Conservation (phyloP, 208 protist species). For the Crithidia mellificae region DNA sequence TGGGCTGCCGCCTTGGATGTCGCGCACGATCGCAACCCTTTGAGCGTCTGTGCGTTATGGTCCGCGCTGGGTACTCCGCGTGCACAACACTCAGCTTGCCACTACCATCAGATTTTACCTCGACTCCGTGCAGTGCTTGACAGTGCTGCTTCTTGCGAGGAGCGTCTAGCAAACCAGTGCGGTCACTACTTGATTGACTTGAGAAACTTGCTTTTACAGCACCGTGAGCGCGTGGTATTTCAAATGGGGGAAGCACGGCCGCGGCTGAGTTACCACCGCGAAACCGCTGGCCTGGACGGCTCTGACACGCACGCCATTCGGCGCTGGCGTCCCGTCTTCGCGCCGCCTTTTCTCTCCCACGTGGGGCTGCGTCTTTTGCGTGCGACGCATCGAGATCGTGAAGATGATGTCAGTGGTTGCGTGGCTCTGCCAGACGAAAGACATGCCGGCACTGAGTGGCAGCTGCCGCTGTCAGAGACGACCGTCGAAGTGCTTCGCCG, state of each 20-base stretch:
- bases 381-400: not conserved
- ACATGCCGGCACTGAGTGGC: not conserved
- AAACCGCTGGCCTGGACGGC: not conserved
- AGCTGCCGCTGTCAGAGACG: constrained; percentile 8
- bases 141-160: not conserved
- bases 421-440: not conserved
- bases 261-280: not conserved
- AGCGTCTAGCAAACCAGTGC: constrained; percentile 13
- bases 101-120: not conserved
- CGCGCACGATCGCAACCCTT: constrained; percentile 4
- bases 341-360: not conserved
- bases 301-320: not conserved
- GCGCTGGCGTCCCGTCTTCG: constrained; percentile 3
- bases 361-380: not conserved
- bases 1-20: constrained; percentile 13
- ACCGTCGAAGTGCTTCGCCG: constrained; percentile 1
- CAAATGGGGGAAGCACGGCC: not conserved
- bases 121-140: not conserved
- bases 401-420: no score
- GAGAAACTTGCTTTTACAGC: not conserved
- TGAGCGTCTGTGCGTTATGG: constrained; percentile 30
- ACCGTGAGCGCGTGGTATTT: no score
- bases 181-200: not conserved
- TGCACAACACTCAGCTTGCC: not conserved
- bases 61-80: not conserved